Base-by-base conservation (phyloP, 306 rosid genomes). In the Vigna nakashimae region DNA sequence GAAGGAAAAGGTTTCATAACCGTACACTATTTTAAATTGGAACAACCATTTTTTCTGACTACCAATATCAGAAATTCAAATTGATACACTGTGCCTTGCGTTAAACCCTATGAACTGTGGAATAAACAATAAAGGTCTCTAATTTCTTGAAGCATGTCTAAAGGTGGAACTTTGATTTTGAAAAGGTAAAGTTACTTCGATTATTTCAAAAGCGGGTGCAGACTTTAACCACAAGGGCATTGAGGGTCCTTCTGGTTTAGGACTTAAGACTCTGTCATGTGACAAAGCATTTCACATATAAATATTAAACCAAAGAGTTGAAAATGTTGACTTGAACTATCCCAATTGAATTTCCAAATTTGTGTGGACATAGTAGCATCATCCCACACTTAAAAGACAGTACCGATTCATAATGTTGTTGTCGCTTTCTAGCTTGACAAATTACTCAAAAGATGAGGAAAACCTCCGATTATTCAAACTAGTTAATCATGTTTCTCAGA, bases 151-250 rank as follows among this genome's bases (percentile, higher is more conserved):
- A 60, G 59, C 65, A 36, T 60, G 79, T 76, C 73, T 77, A 78
- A 82, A 80, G 82, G 84, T 76, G 57, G 22, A 56, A 40, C 20
- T 52, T 71, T 82, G 42, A 69, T 76, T 82, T 82, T 83, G 64
- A 71, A 90, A 86, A 85, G 84, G 20, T 55, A 83, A 90, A 90
- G 92, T 80, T 65, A 69, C 87, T 85, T 88, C 73, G 84, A 87
- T 80, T 65, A 71, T 71, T 82, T 66, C 88, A 87, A 85, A 90
- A 82, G 92, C 52, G 43, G 14, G 30, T 67, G 40, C 81, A 76
- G 79, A 82, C 79, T 79, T 80, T 77, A 68, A 67, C 87, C 52
- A 68, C 55, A 71, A 50, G 46, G 78, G 24, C 52, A 68, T 34
- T 26, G 30, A 64, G 20, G 50, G 72, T 28, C 7, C 7, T 13